Conservation (phyloP, 768 basidiomycete species). For the Crucibulum laeve region DNA sequence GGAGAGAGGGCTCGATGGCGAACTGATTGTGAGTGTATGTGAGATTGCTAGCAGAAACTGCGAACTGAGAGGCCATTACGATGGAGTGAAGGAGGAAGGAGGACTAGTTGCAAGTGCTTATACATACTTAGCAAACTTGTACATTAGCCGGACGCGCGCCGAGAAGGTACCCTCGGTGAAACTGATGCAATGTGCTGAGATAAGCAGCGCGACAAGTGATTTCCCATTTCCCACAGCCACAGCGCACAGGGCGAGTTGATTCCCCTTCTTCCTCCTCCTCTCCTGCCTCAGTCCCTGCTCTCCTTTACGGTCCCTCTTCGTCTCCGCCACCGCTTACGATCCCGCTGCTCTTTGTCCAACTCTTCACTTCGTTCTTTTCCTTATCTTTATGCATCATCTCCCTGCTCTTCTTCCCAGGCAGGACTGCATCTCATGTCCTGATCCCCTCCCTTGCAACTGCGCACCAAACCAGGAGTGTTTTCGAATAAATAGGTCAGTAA, state of each 20-base stretch:
- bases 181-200: slow-evolving; percentile 1
- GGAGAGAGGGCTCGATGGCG: slow-evolving; percentile 50
- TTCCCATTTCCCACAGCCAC: slow-evolving; percentile 14
- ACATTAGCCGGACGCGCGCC: no score
- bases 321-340: slow-evolving; percentile 10
- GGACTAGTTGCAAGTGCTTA: no score
- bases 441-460: slow-evolving; percentile 53
- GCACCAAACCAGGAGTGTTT: slow-evolving; percentile 51
- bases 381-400: slow-evolving; percentile 24
- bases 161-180: no score
- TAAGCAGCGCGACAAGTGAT: slow-evolving; percentile 6
- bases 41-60: slow-evolving; percentile 45
- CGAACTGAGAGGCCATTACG: slow-evolving; percentile 16
- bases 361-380: slow-evolving; percentile 24
- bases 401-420: slow-evolving; percentile 37
- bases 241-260: slow-evolving; percentile 1
- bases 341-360: slow-evolving; percentile 12
- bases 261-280: slow-evolving; percentile 15
- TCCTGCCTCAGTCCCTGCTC: slow-evolving; percentile 6
- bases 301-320: slow-evolving; percentile 6
- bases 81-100: neutral
- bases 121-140: no score
- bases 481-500: slow-evolving; percentile 52
- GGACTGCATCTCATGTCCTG: slow-evolving; percentile 47
- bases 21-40: slow-evolving; percentile 52